phyloP scores from a whole-genome alignment of 768 basidiomycete species.

The Tylopilus sp. region DNA sequence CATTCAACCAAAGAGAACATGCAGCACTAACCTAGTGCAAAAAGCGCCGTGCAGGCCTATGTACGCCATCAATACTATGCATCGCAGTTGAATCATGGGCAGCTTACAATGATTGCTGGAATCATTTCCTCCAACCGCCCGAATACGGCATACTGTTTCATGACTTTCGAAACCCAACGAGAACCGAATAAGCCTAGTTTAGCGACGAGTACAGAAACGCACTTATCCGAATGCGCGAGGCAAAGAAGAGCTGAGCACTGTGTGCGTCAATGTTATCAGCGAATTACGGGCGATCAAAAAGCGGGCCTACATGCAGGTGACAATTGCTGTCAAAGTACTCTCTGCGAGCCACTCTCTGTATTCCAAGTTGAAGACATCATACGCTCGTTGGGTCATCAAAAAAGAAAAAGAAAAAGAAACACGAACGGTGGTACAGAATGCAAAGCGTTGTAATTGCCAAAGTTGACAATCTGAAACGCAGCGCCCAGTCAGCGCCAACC shows the following conservation, averaged over 20 bases:
- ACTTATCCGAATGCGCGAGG: constrained; percentile 3
- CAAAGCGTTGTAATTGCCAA: neutral
- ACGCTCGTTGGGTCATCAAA: too few species aligned
- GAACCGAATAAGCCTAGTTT: neutral
- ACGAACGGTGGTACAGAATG: neutral
- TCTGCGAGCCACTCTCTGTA: constrained; percentile 1
- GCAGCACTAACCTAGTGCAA: neutral
- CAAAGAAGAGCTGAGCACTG: constrained; percentile 7
- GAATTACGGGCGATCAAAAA: neutral
- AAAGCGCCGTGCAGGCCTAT: constrained; percentile 1
- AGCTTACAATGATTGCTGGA: constrained; percentile 3
- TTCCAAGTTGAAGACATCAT: neutral
- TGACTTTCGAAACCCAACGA: neutral
- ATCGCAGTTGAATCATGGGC: neutral
- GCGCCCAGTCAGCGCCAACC: neutral
- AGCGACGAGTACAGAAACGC: neutral
- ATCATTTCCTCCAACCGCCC: neutral
- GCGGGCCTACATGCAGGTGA: constrained; percentile 2
- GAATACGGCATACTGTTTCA: constrained; percentile 1
- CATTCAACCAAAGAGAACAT: too few species aligned
- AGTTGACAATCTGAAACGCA: neutral
- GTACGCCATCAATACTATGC: neutral
- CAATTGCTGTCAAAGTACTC: neutral
- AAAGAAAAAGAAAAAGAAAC: too few species aligned
- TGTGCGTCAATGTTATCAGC: too few species aligned